Conservation (phyloP, 768 basidiomycete genomes). For the Lactarius sp. region DNA sequence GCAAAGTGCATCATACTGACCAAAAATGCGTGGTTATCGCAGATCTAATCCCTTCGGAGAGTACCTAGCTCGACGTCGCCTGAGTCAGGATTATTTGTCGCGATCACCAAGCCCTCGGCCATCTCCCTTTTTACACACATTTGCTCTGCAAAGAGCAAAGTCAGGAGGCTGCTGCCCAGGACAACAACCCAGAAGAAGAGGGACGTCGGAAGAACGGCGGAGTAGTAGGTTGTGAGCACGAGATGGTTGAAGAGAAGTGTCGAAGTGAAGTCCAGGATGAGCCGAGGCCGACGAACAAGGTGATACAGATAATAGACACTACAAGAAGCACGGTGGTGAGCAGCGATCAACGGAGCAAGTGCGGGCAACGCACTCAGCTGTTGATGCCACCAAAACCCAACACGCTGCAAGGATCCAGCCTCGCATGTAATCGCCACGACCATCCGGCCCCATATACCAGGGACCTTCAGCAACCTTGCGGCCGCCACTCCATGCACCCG, state of each 20-base stretch:
- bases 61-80: conserved; percentile 55
- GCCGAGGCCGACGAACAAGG: conserved; percentile 84
- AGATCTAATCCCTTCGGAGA: conserved; percentile 43
- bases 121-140: conserved; percentile 88
- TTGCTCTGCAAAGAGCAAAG: conserved; percentile 83
- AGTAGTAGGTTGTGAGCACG: conserved; percentile 90
- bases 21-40: conserved; percentile 15
- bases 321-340: conserved; percentile 13
- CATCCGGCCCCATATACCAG: conserved; percentile 55
- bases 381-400: conserved; percentile 80
- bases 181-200: conserved; percentile 90
- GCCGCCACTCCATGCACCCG: conserved; percentile 78
- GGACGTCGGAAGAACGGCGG: conserved; percentile 76
- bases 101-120: conserved; percentile 70
- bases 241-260: conserved; percentile 91
- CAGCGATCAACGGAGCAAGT: conserved; percentile 11
- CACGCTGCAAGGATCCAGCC: conserved; percentile 88
- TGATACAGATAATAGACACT: conserved; percentile 80
- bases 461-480: conserved; percentile 61
- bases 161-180: conserved; percentile 61
- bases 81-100: conserved; percentile 38
- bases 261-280: conserved; percentile 90
- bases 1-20: conserved; percentile 3
- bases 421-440: conserved; percentile 67
- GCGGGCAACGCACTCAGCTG: conserved; percentile 67